Evolutionary conservation across 768 basidiomycete genomes (phyloP).

Genomic region (Lactifluus echinatus): DNA sequence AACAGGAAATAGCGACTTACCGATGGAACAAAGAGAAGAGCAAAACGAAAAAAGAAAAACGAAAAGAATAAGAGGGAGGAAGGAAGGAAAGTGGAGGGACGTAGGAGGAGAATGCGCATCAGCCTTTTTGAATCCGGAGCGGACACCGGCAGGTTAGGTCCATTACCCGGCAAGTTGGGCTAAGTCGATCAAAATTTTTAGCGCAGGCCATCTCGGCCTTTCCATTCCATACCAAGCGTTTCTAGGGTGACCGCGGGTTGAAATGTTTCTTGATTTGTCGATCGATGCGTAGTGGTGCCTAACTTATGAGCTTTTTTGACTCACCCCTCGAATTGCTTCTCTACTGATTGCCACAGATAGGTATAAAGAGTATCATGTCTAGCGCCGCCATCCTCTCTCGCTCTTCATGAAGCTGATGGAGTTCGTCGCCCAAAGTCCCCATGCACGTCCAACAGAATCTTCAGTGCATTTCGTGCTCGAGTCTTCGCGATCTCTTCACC

Average conservation of each 20-base stretch:
- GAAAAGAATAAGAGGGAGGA: slow-evolving; percentile 35
- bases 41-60: slow-evolving; percentile 31
- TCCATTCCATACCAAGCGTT: neutral
- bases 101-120: slow-evolving; percentile 23
- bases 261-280: neutral
- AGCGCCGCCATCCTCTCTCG: neutral
- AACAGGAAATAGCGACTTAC: slow-evolving; percentile 29
- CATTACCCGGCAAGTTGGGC: no score
- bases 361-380: neutral
- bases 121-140: neutral
- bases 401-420: neutral
- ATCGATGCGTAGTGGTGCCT: neutral
- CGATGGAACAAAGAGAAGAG: slow-evolving; percentile 25
- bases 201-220: neutral
- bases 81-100: slow-evolving; percentile 32
- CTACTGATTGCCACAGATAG: neutral
- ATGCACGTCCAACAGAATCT: slow-evolving; percentile 82
- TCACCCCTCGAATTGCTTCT: neutral
- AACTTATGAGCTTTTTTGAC: neutral
- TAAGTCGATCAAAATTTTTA: neutral
- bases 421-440: slow-evolving; percentile 51
- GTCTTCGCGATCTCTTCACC: slow-evolving; percentile 81
- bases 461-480: slow-evolving; percentile 90
- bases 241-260: neutral
- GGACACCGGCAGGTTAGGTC: neutral